Base-by-base conservation (phyloP, 176 grass and related monocot species). In the Cenchrus purpureus region DNA sequence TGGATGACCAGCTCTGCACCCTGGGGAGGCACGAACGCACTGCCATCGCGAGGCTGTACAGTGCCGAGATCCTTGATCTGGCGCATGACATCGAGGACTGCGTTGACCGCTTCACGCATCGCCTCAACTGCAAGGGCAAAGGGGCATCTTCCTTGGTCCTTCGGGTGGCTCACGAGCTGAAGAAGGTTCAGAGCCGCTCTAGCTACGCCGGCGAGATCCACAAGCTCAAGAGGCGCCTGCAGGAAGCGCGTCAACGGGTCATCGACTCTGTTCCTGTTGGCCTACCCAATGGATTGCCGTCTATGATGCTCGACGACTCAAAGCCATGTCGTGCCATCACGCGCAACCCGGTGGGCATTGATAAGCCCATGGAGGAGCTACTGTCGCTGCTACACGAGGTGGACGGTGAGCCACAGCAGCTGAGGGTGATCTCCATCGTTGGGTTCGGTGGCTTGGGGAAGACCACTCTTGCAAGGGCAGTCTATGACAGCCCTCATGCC, bases 381-480 rank as follows among this genome's bases (percentile, higher is more conserved):
- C 16, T 57, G 0, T 62, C 65, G 3, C 2, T 83, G 46, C 74
- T 88, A 0, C 66, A 79, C 6, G 86, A 83, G 80, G 80, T 79
- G 74, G 66, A 83, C 12, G 86, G 80, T 13, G 74, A 84, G 34
- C 22, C 3, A 22, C 49, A 78, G 49, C 75, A 71, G 69, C 53
- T n/a, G 65, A 56, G 83, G 34, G 78, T 90, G 14, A 49, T 90
- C 66, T 90, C 88, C 9, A 29, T 90, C 0, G 83, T 90, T 19
- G 88, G 88, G 9, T 71, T 86, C 19, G 83, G 88, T 19, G 88
- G 88, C 12, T 3, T 54, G 34, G 88, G 71, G 28, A 87, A 90
- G 49, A 89, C 87, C 5, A 87, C 84, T 1, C 88, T 90, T 22
- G 88, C 32, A 0, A 79, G 20, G 59, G 63, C 28, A 2, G 88